Evolutionary conservation across 495 filamentous ascomycete species (phyloP).

Genomic region (Penicillium pancosmium): DNA sequence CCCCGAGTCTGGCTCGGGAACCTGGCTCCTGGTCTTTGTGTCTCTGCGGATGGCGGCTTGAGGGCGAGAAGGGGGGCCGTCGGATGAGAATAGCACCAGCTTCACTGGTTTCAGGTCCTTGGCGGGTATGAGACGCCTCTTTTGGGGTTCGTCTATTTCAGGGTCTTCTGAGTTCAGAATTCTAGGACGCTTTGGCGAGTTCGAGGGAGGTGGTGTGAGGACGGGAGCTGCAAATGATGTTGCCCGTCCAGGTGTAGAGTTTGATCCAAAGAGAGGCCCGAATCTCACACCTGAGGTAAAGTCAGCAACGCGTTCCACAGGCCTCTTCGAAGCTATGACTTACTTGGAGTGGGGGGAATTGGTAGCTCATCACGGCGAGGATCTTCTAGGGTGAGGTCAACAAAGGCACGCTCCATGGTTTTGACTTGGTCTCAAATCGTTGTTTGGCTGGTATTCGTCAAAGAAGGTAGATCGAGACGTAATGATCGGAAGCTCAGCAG

Average conservation of each 20-base stretch:
- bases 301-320: not conserved
- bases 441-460: not conserved
- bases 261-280: not conserved
- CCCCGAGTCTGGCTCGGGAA: no score
- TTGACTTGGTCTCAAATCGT: not conserved
- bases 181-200: not conserved
- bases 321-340: not conserved
- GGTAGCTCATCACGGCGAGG: not conserved
- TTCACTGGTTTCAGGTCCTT: no score
- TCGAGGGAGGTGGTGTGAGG: not conserved
- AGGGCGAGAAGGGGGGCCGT: no score
- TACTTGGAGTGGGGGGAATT: not conserved
- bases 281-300: not conserved
- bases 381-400: not conserved
- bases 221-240: not conserved
- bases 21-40: no score
- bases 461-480: no score
- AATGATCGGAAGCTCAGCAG: not conserved
- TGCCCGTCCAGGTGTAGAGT: not conserved
- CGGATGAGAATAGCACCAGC: not conserved
- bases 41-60: no score
- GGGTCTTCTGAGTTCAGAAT: not conserved
- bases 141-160: not conserved
- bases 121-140: not conserved
- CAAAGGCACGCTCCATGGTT: not conserved